These are phyloP conservation scores for Breviolum minutum DNA, from an alignment of 73 alveolate species.

Conservation along the genomic window DNA sequence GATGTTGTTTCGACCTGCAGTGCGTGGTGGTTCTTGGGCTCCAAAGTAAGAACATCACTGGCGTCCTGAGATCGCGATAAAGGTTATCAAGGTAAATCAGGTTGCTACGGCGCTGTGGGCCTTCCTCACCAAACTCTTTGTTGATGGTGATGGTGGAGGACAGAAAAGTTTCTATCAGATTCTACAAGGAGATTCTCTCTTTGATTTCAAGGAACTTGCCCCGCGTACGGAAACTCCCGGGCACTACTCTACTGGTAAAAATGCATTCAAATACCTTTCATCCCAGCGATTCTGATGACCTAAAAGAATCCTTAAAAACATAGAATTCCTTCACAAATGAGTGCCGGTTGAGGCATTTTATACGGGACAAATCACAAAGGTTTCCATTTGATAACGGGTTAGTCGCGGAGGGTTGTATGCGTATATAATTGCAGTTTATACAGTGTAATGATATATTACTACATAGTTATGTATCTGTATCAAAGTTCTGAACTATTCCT, in stretches of 20 bases:
- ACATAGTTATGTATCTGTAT: background rate
- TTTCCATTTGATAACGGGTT: too few relatives aligned
- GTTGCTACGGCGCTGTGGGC: too few relatives aligned
- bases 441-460: background rate
- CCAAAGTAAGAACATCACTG: constrained; percentile 61
- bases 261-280: too few relatives aligned
- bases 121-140: too few relatives aligned
- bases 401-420: too few relatives aligned
- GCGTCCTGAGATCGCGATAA: background rate
- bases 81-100: background rate
- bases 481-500: background rate
- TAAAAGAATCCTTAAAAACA: too few relatives aligned
- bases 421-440: too few relatives aligned
- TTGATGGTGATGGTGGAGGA: too few relatives aligned
- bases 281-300: too few relatives aligned
- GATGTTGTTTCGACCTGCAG: constrained; percentile 19
- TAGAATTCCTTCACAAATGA: too few relatives aligned
- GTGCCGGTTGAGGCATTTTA: too few relatives aligned
- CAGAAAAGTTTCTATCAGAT: background rate
- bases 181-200: background rate
- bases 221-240: background rate
- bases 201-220: background rate
- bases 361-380: too few relatives aligned
- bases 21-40: constrained; percentile 79
- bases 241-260: background rate